Percentiles rank a stretch among this genome's conserved stretches.
These are phyloP conservation scores for Cladobotryum protrusum DNA, from an alignment of 2,329 filamentous ascomycete species.

Conservation along the genomic window DNA sequence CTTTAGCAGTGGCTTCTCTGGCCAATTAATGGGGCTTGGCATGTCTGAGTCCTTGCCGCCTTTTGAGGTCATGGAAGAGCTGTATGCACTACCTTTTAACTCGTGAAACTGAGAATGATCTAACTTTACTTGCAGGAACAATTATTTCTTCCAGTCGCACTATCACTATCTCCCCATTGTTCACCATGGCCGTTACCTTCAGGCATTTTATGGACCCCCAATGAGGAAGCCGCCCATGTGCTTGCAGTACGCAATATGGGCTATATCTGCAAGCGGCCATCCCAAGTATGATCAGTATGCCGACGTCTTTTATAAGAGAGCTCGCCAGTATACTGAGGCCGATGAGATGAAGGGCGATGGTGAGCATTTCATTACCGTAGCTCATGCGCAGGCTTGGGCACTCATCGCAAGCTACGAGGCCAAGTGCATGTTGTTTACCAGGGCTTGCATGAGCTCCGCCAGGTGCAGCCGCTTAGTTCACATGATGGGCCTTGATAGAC, in stretches of 20 bases:
- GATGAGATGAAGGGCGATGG: constrained; percentile 85
- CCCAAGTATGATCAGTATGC: constrained; percentile 67
- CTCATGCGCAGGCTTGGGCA: constrained; percentile 74
- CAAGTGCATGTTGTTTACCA: constrained; percentile 75
- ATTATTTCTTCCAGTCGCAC: constrained; percentile 68
- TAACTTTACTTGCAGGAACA: constrained; percentile 46
- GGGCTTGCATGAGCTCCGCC: constrained; percentile 77
- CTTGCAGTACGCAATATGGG: constrained; percentile 83
- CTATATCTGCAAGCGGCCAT: constrained; percentile 64
- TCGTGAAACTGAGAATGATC: background rate
- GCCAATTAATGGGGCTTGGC: constrained; percentile 65
- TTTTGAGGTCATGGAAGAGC: constrained; percentile 71
- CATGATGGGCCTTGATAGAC: constrained; percentile 78
- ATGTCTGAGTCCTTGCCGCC: constrained; percentile 76
- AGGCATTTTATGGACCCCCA: constrained; percentile 64
- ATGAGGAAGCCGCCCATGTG: constrained; percentile 75
- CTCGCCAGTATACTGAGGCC: constrained; percentile 74
- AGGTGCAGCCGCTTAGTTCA: constrained; percentile 63
- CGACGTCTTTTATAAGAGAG: constrained; percentile 73
- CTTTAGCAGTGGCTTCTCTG: constrained; percentile 11
- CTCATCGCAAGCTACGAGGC: constrained; percentile 75
- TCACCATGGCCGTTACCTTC: constrained; percentile 68
- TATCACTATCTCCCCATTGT: constrained; percentile 71
- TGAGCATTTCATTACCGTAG: constrained; percentile 72
- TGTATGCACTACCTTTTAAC: constrained; percentile 52